Evolutionary conservation across 441 rosid genomes (phyloP).

Genomic region (Dalechampia spathulata): DNA sequence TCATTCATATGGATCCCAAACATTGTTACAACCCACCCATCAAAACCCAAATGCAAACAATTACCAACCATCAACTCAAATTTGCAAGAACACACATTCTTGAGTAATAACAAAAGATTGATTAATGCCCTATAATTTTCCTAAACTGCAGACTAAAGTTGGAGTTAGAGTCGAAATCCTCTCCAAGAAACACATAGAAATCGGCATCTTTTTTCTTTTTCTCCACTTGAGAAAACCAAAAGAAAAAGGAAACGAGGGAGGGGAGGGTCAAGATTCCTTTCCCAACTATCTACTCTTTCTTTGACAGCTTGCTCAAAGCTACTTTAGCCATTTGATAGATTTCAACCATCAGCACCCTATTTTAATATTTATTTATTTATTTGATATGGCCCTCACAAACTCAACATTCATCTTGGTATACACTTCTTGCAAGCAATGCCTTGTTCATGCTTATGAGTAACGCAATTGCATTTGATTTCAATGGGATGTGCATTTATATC

Average conservation of each 20-base stretch:
- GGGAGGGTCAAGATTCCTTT: slow-evolving; percentile 46
- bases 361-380: too few species aligned
- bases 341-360: too few species aligned
- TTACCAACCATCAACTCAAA: background rate
- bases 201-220: slow-evolving; percentile 24
- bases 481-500: too few species aligned
- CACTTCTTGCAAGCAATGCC: slow-evolving; percentile 9
- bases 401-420: too few species aligned
- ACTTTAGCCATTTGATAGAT: too few species aligned
- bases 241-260: too few species aligned
- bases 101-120: background rate
- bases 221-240: too few species aligned
- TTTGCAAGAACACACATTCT: background rate
- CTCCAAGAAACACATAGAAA: slow-evolving; percentile 15
- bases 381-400: too few species aligned
- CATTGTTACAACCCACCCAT: slow-evolving; percentile 6
- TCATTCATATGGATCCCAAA: background rate
- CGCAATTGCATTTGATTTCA: too few species aligned
- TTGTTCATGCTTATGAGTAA: background rate
- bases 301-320: slow-evolving; percentile 31
- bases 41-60: slow-evolving; percentile 4
- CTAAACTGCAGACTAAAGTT: background rate
- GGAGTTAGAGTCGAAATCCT: background rate
- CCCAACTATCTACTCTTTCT: slow-evolving; percentile 28
- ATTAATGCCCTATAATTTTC: too few species aligned